Base-by-base conservation (phyloP, 106 monocot species). In the Posidonia australis region DNA sequence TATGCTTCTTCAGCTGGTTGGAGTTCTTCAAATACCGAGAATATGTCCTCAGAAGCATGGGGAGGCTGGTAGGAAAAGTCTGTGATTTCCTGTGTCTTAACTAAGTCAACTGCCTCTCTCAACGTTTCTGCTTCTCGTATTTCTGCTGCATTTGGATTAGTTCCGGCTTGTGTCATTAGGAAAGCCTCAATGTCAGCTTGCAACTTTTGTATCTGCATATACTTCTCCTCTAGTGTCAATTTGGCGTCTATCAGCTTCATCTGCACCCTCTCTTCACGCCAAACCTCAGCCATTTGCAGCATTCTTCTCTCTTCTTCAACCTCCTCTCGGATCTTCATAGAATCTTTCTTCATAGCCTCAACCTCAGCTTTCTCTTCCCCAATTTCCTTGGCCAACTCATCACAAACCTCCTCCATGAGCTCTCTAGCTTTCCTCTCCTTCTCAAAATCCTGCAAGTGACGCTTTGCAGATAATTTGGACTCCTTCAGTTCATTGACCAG, bases 251-350 rank as follows among this genome's bases (percentile, higher is more conserved):
- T 59, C 51, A 98, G 78, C 77, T 98, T 98, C 96, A 90, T 90
- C 77, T 98, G 96, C 2, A 98, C 96, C 65, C 96, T 82, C 72
- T 98, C 96, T 65, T 98, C 96, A 48, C 96, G 73, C 96, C 96
- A 98, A 12, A 90, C 96, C 75, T 98, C 96, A 5, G 96, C 96
- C 90, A 98, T 87, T 71, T 98, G 96, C 58, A 98, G 60, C 96
- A 98, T 87, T 76, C 71, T 85, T 60, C 84, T 84, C 75, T 98
- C 96, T 65, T 98, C 90, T 44, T 98, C 90, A 0, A 87, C 81
- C 75, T 98, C 90, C 45, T 98, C 90, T 20, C 84, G 70, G 9
- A 76, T 74, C 67, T 72, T 87, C 65, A 76, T 63, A 0, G 84
- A 76, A 46, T 98, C 96, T n/a, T 58, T 70, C 70, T 83, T 90